Base-by-base conservation (phyloP, 345 rosid species). In the Angophora floribunda region DNA sequence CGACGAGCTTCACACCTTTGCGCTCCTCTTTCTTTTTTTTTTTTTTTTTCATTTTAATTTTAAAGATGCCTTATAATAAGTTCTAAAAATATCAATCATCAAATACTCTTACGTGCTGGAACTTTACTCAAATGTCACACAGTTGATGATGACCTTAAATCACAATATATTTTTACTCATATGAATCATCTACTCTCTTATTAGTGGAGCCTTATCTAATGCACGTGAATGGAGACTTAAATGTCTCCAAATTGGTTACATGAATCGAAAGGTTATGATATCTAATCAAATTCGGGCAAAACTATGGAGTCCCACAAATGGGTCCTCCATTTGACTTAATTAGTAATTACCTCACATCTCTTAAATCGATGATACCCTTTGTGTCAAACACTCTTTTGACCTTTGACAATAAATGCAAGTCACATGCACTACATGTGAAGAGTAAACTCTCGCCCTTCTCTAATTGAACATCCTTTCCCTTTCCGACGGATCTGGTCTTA, bases 131-230 rank as follows among this genome's bases (percentile, higher is more conserved):
- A 36, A 36, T 36, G 41, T 13, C 7, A 13, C 41, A 36, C n/a
- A n/a, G 19, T 63, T 14, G 75, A 63, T 4, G 2, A 63, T 13
- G 15, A 63, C 5, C 13, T 63, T 9, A 63, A 13, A 63, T 2
- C 17, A 0, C 1, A 0, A 2, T 19, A 63, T n/a, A 1, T 63
- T 13, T 9, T 13, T 9, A 63, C 21, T n/a, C 17, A 63, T 2
- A 8, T 63, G 13, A n/a, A 63, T 63, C 14, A 2, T n/a, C 17
- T 6, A n/a, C 1, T 7, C 9, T 63, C 0, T 9, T 28, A 0
- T 12, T 0, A n/a, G 1, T n/a, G 10, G 36, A 63, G 5, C 6
- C 41, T n/a, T 28, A 63, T 0, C 2, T 13, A 14, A n/a, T n/a
- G 10, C 19, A 7, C 1, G 2, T 14, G 16, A 63, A 63, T 1